These are phyloP conservation scores for Saccharomycopsis javanensis DNA, from an alignment of 805 yeast genomes.

Conservation along the genomic window DNA sequence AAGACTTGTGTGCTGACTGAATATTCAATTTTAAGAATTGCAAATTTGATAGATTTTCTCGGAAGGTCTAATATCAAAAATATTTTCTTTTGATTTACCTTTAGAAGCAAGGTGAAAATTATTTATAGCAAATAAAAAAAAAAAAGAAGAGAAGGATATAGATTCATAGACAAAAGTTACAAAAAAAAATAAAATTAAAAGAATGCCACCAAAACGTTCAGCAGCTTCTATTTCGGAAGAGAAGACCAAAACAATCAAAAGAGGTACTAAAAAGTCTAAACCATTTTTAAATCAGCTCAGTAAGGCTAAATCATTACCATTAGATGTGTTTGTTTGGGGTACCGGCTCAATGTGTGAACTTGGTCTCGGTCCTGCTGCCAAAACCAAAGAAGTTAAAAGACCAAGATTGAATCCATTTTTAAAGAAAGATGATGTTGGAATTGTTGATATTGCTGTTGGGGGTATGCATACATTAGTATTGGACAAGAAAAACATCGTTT, in stretches of 20 bases:
- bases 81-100: no score
- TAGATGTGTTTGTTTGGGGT: conserved; percentile 91
- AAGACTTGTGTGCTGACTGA: no score
- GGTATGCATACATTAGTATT: conserved; percentile 91
- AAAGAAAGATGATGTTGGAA: conserved; percentile 48
- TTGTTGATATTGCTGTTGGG: conserved; percentile 86
- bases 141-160: no score
- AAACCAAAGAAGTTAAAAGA: conserved; percentile 87
- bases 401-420: conserved; percentile 85
- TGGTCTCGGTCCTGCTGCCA: conserved; percentile 93
- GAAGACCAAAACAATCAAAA: not conserved
- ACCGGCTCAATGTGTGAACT: conserved; percentile 96
- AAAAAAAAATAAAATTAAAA: not conserved
- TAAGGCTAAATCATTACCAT: conserved; percentile 45
- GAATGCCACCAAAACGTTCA: conserved; percentile 1
- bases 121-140: no score
- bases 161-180: not conserved
- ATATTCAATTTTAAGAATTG: not conserved
- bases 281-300: conserved; percentile 42
- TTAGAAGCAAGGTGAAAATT: no score
- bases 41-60: not conserved
- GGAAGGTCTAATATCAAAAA: no score
- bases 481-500: conserved; percentile 65
- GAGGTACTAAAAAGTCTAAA: conserved; percentile 16
- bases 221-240: not conserved